Conservation (phyloP, 1,139 yeast species). For the Hyphopichia buzzinii region DNA sequence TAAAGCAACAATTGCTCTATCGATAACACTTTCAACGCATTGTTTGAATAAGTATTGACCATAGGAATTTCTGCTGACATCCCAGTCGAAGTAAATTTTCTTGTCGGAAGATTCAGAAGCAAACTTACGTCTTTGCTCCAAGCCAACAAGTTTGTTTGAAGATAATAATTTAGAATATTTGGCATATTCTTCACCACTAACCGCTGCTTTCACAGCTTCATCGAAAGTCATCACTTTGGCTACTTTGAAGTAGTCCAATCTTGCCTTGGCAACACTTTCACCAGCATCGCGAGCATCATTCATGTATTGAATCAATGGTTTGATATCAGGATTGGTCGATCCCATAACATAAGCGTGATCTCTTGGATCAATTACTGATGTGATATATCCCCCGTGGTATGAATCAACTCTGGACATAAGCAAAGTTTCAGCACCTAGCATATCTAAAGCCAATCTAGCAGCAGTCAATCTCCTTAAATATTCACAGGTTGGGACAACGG, state of each 20-base stretch:
- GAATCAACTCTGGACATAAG: constrained; percentile 63
- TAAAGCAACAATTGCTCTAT: constrained; percentile 51
- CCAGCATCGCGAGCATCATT: constrained; percentile 26
- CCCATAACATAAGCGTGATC: constrained; percentile 15
- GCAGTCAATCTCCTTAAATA: constrained; percentile 57
- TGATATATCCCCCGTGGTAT: constrained; percentile 53
- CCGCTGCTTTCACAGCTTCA: constrained; percentile 40
- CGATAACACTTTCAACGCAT: constrained; percentile 53
- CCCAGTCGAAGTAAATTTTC: constrained; percentile 51
- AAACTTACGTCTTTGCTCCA: constrained; percentile 20
- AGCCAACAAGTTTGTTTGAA: constrained; percentile 12
- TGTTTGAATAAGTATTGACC: constrained; percentile 51
- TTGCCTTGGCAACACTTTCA: constrained; percentile 3
- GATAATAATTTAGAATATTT: constrained; percentile 11
- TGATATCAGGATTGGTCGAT: constrained; percentile 25
- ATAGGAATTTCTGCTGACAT: constrained; percentile 56
- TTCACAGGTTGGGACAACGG: constrained; percentile 58
- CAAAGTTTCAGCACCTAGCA: constrained; percentile 59
- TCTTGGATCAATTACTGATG: constrained; percentile 49
- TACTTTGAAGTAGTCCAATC: constrained; percentile 37
- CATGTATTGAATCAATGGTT: constrained; percentile 48
- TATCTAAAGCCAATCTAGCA: constrained; percentile 63
- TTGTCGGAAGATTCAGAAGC: constrained; percentile 26
- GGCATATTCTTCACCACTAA: constrained; percentile 15
- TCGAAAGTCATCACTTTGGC: constrained; percentile 45